These are phyloP conservation scores for Jamesozyma lodderae DNA, from an alignment of 805 yeast genomes.

Conservation along the genomic window DNA sequence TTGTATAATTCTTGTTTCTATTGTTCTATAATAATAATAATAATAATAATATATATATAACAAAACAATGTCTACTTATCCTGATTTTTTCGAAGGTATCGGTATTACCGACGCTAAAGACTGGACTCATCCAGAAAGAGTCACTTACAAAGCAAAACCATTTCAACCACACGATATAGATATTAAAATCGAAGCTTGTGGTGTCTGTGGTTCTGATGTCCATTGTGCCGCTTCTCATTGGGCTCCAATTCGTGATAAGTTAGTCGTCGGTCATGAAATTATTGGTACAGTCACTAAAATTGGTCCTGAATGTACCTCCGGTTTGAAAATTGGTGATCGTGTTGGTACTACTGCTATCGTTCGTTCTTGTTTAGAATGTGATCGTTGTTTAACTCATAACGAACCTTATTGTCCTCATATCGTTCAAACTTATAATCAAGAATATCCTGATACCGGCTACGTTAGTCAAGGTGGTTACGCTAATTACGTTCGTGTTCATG, in stretches of 20 bases:
- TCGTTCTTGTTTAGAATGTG: constrained; percentile 53
- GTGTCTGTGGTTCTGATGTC: constrained; percentile 56
- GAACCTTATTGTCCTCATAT: constrained; percentile 47
- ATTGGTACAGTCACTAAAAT: constrained; percentile 49
- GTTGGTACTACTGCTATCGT: constrained; percentile 76
- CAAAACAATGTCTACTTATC: constrained; percentile 3
- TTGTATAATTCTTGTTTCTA: too few relatives aligned
- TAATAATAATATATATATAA: too few relatives aligned
- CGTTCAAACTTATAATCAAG: constrained; percentile 39
- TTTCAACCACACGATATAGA: constrained; percentile 42
- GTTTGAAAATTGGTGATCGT: constrained; percentile 56
- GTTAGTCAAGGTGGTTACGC: constrained; percentile 60
- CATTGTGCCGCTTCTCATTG: constrained; percentile 20
- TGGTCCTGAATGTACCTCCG: constrained; percentile 44
- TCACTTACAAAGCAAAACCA: constrained; percentile 41
- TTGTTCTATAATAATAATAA: too few relatives aligned
- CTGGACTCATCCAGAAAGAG: constrained; percentile 48
- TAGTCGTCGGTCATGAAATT: constrained; percentile 59
- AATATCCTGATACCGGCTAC: constrained; percentile 42
- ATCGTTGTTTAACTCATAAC: constrained; percentile 45
- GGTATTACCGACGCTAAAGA: constrained; percentile 42
- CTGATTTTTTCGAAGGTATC: constrained; percentile 50
- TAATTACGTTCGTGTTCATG: constrained; percentile 55
- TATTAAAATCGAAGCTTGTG: constrained; percentile 51
- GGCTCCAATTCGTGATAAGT: constrained; percentile 21